Conservation (phyloP, 805 yeast genomes). For the Saccharomycopsis guyanensis region DNA sequence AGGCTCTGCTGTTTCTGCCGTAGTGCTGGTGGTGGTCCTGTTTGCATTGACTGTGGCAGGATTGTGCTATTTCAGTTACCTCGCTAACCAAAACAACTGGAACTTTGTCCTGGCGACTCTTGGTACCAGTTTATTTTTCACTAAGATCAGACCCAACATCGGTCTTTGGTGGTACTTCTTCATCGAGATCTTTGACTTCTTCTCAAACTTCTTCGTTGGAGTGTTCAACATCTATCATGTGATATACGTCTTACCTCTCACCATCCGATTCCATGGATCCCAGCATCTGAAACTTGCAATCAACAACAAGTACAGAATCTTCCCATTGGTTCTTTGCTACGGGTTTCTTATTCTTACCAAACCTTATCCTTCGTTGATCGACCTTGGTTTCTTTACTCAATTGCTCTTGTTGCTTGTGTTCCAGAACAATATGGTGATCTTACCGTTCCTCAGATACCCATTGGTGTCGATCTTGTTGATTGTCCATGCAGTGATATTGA, state of each 20-base stretch:
- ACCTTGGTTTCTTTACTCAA: conserved; percentile 49
- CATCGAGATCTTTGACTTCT: conserved; percentile 89
- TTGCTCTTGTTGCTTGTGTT: conserved; percentile 37
- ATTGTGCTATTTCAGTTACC: conserved; percentile 34
- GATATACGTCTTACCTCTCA: conserved; percentile 63
- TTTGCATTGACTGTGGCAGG: conserved; percentile 24
- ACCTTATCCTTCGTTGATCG: conserved; percentile 82
- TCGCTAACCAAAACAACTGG: conserved; percentile 32
- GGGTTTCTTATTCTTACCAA: conserved; percentile 60
- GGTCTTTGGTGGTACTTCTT: conserved; percentile 99
- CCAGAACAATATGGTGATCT: conserved; percentile 32
- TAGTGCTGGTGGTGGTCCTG: conserved; percentile 22
- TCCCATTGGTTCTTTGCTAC: conserved; percentile 41
- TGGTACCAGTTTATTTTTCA: conserved; percentile 49
- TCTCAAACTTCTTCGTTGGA: conserved; percentile 73
- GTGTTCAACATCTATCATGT: conserved; percentile 73
- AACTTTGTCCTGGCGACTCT: conserved; percentile 48
- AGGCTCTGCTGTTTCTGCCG: conserved; percentile 23
- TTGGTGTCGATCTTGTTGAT: conserved; percentile 46
- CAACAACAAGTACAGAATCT: conserved; percentile 43
- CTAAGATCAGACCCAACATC: conserved; percentile 77
- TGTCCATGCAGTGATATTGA: conserved; percentile 51
- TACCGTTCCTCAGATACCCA: conserved; percentile 40
- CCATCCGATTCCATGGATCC: conserved; percentile 47
- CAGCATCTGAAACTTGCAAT: conserved; percentile 14